These are phyloP conservation scores for Leptographium wingfieldii DNA, from an alignment of 2,329 filamentous ascomycete species.

Conservation along the genomic window DNA sequence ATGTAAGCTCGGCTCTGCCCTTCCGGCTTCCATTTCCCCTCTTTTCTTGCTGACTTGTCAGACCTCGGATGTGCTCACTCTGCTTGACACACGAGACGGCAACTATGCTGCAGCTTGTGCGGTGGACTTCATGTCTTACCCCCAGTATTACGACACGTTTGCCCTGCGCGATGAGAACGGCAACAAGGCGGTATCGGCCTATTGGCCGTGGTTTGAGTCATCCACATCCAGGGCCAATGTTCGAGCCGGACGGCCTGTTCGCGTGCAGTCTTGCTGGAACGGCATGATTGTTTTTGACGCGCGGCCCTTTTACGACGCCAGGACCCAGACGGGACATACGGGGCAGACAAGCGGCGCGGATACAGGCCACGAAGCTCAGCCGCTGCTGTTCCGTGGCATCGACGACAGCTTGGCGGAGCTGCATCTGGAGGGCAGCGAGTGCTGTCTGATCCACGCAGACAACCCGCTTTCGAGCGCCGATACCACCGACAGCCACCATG, in stretches of 20 bases:
- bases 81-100: constrained; percentile 41
- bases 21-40: neutral
- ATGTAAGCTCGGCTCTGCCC: constrained; percentile 21
- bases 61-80: constrained; percentile 33
- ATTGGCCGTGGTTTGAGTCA: constrained; percentile 48
- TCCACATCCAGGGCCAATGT: constrained; percentile 30
- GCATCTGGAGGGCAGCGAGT: constrained; percentile 67
- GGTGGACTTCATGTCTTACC: constrained; percentile 42
- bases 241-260: constrained; percentile 36
- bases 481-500: constrained; percentile 18
- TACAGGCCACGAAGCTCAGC: constrained; percentile 13
- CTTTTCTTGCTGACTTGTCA: constrained; percentile 7
- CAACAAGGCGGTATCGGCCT: constrained; percentile 35
- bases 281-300: constrained; percentile 39
- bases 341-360: neutral
- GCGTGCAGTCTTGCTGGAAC: constrained; percentile 57
- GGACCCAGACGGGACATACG: neutral
- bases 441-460: constrained; percentile 64
- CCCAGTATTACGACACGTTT: constrained; percentile 48
- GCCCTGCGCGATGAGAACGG: constrained; percentile 43
- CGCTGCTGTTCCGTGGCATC: constrained; percentile 48
- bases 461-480: constrained; percentile 40
- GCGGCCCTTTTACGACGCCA: constrained; percentile 30
- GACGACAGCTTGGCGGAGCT: constrained; percentile 45
- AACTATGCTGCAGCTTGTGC: constrained; percentile 48